A percentile compares a stretch with the other conserved stretches of the same genome.
These are phyloP conservation scores for Claviceps africana DNA, from an alignment of 2,329 filamentous ascomycete species.

Conservation along the genomic window DNA sequence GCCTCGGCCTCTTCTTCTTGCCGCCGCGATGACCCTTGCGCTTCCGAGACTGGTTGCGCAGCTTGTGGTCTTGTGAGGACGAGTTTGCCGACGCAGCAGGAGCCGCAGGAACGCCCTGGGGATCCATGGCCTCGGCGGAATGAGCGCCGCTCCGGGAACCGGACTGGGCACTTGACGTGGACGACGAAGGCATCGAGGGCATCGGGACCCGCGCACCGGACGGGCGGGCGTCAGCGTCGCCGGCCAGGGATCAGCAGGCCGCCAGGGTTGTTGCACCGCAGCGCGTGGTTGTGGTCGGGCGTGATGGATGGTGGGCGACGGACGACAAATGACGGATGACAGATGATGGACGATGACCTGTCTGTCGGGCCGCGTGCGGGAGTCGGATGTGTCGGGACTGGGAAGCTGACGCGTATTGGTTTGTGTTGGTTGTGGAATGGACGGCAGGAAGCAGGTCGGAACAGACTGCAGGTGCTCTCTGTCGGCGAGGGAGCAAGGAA, in stretches of 20 bases:
- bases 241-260: not conserved
- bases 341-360: too few relatives aligned
- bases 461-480: not conserved
- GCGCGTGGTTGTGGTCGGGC: not conserved
- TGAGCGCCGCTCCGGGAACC: slow-evolving; percentile 11
- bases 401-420: not conserved
- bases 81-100: slow-evolving; percentile 2
- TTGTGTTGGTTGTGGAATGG: not conserved
- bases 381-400: too few relatives aligned
- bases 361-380: too few relatives aligned
- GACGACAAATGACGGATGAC: too few relatives aligned
- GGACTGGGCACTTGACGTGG: slow-evolving; percentile 21
- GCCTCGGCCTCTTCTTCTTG: slow-evolving; percentile 61
- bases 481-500: too few relatives aligned
- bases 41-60: slow-evolving; percentile 34
- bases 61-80: slow-evolving; percentile 6
- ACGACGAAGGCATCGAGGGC: not conserved
- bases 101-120: slow-evolving; percentile 5
- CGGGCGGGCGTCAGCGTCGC: not conserved
- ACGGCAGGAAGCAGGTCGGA: not conserved
- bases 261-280: not conserved
- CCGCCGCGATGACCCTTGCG: slow-evolving; percentile 58
- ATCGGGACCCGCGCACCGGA: not conserved
- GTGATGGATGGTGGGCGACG: too few relatives aligned
- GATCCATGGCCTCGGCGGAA: slow-evolving; percentile 6